phyloP scores from a whole-genome alignment of 2,329 filamentous ascomycete species.

The Xylariaceae sp. region DNA sequence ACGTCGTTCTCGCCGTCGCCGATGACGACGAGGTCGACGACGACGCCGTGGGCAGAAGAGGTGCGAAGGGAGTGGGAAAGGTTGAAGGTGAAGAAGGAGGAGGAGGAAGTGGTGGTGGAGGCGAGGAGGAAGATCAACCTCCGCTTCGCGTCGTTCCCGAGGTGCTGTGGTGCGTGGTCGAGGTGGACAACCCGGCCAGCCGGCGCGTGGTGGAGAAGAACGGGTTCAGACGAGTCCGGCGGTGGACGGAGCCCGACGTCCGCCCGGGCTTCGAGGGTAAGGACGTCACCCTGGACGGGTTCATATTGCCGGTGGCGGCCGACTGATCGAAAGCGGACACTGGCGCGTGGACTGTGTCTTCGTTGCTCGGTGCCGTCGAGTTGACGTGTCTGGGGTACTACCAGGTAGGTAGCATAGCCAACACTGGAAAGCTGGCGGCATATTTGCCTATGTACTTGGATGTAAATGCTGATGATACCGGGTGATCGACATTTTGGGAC shows the following conservation, averaged over 20 bases:
- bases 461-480: too few species aligned
- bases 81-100: constrained; percentile 13
- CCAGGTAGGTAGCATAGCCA: too few species aligned
- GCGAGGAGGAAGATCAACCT: neutral
- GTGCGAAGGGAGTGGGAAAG: too few species aligned
- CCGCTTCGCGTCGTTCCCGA: constrained; percentile 33
- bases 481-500: too few species aligned
- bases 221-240: constrained; percentile 43
- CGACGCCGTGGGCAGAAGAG: too few species aligned
- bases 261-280: constrained; percentile 6
- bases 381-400: too few species aligned
- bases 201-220: constrained; percentile 48
- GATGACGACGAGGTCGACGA: too few species aligned
- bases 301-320: constrained; percentile 6
- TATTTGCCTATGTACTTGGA: too few species aligned
- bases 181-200: constrained; percentile 43
- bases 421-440: too few species aligned
- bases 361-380: too few species aligned
- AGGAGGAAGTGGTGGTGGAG: constrained; percentile 13
- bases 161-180: constrained; percentile 38
- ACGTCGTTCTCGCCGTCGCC: constrained; percentile 36
- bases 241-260: constrained; percentile 26
- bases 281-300: constrained; percentile 8
- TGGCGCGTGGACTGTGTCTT: too few species aligned
- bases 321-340: too few species aligned